Conservation (phyloP, 176 grass and related monocot species). For the Rhynchospora tenuis region DNA sequence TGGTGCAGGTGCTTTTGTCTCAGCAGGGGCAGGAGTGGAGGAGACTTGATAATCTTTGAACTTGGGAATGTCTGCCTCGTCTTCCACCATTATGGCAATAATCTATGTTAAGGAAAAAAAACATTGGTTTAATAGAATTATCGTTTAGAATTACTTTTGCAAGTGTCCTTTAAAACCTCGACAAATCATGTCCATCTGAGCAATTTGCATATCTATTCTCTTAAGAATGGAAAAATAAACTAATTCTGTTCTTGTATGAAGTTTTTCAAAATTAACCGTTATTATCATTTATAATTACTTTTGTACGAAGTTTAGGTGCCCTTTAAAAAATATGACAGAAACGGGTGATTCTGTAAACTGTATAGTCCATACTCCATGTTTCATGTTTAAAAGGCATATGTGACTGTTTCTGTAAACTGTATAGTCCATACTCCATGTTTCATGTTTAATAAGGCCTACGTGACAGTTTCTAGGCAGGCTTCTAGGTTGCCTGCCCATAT, state of each 20-base stretch:
- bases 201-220: not conserved
- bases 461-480: not conserved
- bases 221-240: not conserved
- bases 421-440: not conserved
- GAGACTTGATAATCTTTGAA: constrained; percentile 84
- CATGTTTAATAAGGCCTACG: not conserved
- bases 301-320: not conserved
- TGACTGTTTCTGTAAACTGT: not conserved
- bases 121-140: not conserved
- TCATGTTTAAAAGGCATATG: not conserved
- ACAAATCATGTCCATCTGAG: not conserved
- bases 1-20: constrained; percentile 34
- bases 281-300: too few species aligned
- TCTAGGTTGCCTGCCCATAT: not conserved
- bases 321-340: not conserved
- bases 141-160: not conserved
- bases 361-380: not conserved
- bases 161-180: not conserved
- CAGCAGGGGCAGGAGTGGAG: constrained; percentile 49
- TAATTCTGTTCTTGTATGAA: not conserved
- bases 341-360: not conserved
- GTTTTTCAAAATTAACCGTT: not conserved
- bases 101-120: constrained; percentile 31
- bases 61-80: constrained; percentile 78
- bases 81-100: constrained; percentile 81